These are phyloP conservation scores for Fusarium irregulare DNA, from an alignment of 2,329 filamentous ascomycete genomes.

Conservation along the genomic window DNA sequence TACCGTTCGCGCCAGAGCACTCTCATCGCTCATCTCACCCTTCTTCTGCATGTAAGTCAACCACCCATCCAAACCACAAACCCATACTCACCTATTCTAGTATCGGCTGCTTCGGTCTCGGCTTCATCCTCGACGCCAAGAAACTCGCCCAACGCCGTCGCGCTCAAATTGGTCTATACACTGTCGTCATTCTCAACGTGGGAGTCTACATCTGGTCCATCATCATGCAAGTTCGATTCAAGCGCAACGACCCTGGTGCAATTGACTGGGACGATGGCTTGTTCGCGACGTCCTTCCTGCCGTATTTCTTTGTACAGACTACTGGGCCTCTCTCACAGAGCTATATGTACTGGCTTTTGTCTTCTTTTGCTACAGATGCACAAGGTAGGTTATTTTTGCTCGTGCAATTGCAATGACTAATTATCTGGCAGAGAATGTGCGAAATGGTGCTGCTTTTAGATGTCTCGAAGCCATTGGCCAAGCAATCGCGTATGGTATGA, in stretches of 20 bases:
- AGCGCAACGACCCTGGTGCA: not conserved
- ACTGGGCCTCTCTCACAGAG: slow-evolving; percentile 10
- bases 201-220: slow-evolving; percentile 22
- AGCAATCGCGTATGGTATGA: slow-evolving; percentile 21
- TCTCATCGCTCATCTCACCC: slow-evolving; percentile 13
- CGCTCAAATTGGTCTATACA: slow-evolving; percentile 10
- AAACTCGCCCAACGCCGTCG: slow-evolving; percentile 5
- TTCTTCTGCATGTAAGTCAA: slow-evolving; percentile 20
- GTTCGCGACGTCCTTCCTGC: not conserved
- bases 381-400: not conserved
- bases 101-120: slow-evolving; percentile 11
- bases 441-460: slow-evolving; percentile 15
- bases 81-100: rapidly evolving
- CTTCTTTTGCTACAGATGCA: slow-evolving; percentile 14
- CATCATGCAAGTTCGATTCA: slow-evolving; percentile 11
- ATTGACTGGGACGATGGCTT: slow-evolving; percentile 17
- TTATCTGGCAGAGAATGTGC: not conserved
- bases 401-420: not conserved
- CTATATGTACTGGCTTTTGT: slow-evolving; percentile 23
- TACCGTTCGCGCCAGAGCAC: slow-evolving; percentile 5
- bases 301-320: slow-evolving; percentile 18
- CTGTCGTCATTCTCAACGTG: slow-evolving; percentile 5
- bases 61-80: rapidly evolving
- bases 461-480: slow-evolving; percentile 14
- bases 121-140: slow-evolving; percentile 17